A percentile compares a stretch with the other conserved stretches of the same genome.
Evolutionary conservation across 2,329 filamentous ascomycete genomes (phyloP).

Genomic region (Penicillium sumatraense): DNA sequence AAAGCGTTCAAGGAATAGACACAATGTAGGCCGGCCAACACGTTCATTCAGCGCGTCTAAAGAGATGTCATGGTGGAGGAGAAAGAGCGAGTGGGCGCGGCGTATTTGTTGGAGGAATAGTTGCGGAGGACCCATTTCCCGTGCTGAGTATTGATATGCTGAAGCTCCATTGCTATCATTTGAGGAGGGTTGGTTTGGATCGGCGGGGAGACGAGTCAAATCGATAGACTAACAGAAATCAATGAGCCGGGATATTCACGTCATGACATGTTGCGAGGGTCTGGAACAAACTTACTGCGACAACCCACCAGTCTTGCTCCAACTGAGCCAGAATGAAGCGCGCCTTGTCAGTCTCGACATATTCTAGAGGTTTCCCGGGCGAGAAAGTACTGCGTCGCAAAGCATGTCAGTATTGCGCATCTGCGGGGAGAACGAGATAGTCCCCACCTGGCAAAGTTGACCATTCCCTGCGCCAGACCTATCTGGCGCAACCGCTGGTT

Average conservation of each 20-base stretch:
- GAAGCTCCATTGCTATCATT: slow-evolving; percentile 45
- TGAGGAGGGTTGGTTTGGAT: slow-evolving; percentile 49
- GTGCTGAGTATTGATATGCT: slow-evolving; percentile 78
- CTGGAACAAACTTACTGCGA: slow-evolving; percentile 69
- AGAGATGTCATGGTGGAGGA: slow-evolving; percentile 82
- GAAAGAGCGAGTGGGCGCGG: slow-evolving; percentile 80
- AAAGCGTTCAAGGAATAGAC: slow-evolving; percentile 73
- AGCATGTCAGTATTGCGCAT: slow-evolving; percentile 16
- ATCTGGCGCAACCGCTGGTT: slow-evolving; percentile 92
- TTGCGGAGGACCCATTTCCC: slow-evolving; percentile 82
- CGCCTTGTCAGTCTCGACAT: slow-evolving; percentile 88
- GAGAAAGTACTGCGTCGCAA: slow-evolving; percentile 71
- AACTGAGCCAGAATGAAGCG: slow-evolving; percentile 85
- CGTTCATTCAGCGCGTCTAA: slow-evolving; percentile 72
- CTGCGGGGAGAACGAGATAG: slow-evolving; percentile 13
- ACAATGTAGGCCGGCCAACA: slow-evolving; percentile 69
- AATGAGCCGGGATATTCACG: slow-evolving; percentile 11
- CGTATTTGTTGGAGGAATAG: slow-evolving; percentile 80
- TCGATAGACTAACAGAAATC: slow-evolving; percentile 68
- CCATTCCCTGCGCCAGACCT: slow-evolving; percentile 94
- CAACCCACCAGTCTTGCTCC: slow-evolving; percentile 92
- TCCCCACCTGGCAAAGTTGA: slow-evolving; percentile 76
- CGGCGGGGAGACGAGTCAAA: slow-evolving; percentile 72
- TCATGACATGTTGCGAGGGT: neutral
- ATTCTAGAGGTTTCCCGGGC: slow-evolving; percentile 74